Evolutionary conservation across 2,329 filamentous ascomycete genomes (phyloP).

Genomic region (Fusarium anthophilum): DNA sequence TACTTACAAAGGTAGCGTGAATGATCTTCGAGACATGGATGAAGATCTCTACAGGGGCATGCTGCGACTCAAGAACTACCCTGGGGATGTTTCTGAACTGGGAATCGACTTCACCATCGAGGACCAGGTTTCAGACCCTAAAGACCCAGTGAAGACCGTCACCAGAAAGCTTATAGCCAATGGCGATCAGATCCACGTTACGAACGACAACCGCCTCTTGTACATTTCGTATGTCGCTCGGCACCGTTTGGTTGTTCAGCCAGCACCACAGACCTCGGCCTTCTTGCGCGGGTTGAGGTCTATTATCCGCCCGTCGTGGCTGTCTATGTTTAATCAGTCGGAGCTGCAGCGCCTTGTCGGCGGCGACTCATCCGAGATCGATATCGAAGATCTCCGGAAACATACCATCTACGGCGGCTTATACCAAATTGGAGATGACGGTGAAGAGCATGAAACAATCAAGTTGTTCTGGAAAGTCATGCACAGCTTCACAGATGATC

Average conservation of each 20-base stretch:
- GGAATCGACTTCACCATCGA: constrained; percentile 89
- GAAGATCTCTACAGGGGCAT: constrained; percentile 91
- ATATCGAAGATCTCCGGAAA: constrained; percentile 83
- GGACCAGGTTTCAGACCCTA: constrained; percentile 66
- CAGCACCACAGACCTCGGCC: constrained; percentile 81
- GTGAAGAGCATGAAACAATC: constrained; percentile 84
- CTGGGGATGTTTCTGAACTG: constrained; percentile 76
- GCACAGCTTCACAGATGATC: constrained; percentile 75
- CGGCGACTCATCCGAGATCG: constrained; percentile 85
- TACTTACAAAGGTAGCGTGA: constrained; percentile 90
- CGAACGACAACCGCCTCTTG: constrained; percentile 90
- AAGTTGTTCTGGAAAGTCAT: constrained; percentile 93
- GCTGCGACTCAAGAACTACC: constrained; percentile 82
- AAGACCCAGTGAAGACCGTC: constrained; percentile 65
- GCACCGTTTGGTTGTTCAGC: constrained; percentile 85
- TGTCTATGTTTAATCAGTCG: constrained; percentile 98
- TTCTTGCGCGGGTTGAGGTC: constrained; percentile 87
- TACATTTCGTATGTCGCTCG: constrained; percentile 93
- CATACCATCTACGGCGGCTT: constrained; percentile 90
- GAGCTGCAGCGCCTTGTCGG: constrained; percentile 94
- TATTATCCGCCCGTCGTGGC: constrained; percentile 92
- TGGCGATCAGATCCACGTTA: constrained; percentile 81
- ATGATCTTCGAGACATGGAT: constrained; percentile 92
- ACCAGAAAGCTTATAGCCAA: constrained; percentile 80
- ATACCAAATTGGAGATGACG: constrained; percentile 90